A percentile compares a stretch with the other conserved stretches of the same genome.
Conservation (phyloP, 495 filamentous ascomycete species). For the Hypoxylon intermedium region DNA sequence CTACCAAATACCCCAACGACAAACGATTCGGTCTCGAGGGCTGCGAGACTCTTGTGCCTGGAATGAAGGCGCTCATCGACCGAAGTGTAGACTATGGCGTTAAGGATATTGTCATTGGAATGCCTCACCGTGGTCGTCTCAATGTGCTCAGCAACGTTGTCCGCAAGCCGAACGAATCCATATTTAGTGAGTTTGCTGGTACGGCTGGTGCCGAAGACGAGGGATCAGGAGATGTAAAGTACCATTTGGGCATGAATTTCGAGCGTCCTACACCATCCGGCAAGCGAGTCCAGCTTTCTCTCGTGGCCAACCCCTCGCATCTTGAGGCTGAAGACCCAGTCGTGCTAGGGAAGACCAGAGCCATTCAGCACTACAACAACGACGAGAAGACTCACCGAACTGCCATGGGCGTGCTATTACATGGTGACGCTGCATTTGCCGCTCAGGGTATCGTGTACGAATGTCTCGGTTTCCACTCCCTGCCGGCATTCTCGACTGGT, state of each 20-base stretch:
- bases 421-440: slow-evolving; percentile 97
- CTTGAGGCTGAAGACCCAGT: slow-evolving; percentile 98
- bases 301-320: slow-evolving; percentile 98
- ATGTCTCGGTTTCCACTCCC: slow-evolving; percentile 94
- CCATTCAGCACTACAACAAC: slow-evolving; percentile 98
- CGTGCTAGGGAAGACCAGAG: slow-evolving; percentile 94
- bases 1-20: slow-evolving; percentile 98
- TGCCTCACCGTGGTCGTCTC: slow-evolving; percentile 98
- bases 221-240: slow-evolving; percentile 98
- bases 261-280: slow-evolving; percentile 97
- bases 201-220: slow-evolving; percentile 88
- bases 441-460: slow-evolving; percentile 97
- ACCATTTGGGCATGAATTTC: slow-evolving; percentile 99
- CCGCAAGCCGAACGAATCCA: slow-evolving; percentile 97
- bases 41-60: slow-evolving; percentile 92
- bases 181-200: slow-evolving; percentile 97
- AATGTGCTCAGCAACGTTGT: slow-evolving; percentile 99
- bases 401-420: slow-evolving; percentile 93
- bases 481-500: slow-evolving; percentile 94
- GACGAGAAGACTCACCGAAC: slow-evolving; percentile 86
- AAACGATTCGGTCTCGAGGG: slow-evolving; percentile 99
- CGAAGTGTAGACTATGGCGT: slow-evolving; percentile 97
- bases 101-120: slow-evolving; percentile 98
- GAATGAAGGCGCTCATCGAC: slow-evolving; percentile 99
- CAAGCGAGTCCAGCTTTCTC: slow-evolving; percentile 96